phyloP scores from a whole-genome alignment of 1,284 basidiomycete species.

The Ustilago trichophora region DNA sequence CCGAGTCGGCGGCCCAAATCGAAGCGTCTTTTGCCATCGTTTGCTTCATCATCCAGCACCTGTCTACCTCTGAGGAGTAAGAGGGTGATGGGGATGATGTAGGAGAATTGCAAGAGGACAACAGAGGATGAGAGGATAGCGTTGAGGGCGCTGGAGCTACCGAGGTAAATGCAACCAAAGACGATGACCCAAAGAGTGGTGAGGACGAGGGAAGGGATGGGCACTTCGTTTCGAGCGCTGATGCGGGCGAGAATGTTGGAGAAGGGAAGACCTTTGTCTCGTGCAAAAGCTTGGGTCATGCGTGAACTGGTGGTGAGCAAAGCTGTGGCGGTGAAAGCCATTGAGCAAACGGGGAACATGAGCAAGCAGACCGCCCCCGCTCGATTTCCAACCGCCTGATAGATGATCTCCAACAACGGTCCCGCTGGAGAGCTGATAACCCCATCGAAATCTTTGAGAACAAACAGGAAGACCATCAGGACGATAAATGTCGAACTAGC shows the following conservation, averaged over 20 bases:
- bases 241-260: slow-evolving; percentile 71
- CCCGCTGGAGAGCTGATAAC: slow-evolving; percentile 73
- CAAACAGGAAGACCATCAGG: slow-evolving; percentile 76
- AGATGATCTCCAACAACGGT: slow-evolving; percentile 75
- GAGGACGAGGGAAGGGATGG: slow-evolving; percentile 71
- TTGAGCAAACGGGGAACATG: slow-evolving; percentile 67
- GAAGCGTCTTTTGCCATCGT: slow-evolving; percentile 4
- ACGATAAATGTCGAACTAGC: slow-evolving; percentile 73
- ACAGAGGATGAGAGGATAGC: slow-evolving; percentile 69
- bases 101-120: slow-evolving; percentile 69
- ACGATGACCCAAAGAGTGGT: slow-evolving; percentile 69
- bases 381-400: slow-evolving; percentile 73
- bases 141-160: slow-evolving; percentile 70
- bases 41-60: slow-evolving; percentile 58
- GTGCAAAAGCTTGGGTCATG: slow-evolving; percentile 76
- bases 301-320: slow-evolving; percentile 72
- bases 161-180: slow-evolving; percentile 69
- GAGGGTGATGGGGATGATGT: slow-evolving; percentile 67
- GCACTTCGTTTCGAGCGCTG: slow-evolving; percentile 60
- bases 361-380: slow-evolving; percentile 74
- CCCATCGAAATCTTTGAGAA: slow-evolving; percentile 72
- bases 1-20: slow-evolving; percentile 45
- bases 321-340: slow-evolving; percentile 64
- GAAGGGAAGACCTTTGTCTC: slow-evolving; percentile 76
- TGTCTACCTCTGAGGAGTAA: slow-evolving; percentile 68